Conservation (phyloP, 495 filamentous ascomycete genomes). For the Evansstolkia leycettana region DNA sequence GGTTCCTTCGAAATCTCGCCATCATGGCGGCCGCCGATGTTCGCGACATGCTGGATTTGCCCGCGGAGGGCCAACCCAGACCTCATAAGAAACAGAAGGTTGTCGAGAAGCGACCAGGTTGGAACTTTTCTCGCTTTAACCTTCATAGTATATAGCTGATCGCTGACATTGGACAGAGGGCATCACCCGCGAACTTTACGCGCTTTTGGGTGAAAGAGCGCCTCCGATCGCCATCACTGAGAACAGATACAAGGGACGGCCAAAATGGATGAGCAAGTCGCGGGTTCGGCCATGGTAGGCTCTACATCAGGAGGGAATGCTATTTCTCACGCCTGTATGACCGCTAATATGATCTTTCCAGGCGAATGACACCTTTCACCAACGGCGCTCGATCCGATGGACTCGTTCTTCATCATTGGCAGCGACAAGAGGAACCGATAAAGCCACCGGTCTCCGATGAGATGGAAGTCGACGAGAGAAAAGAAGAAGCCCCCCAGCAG, state of each 20-base stretch:
- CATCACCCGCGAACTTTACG: constrained; percentile 54
- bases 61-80: constrained; percentile 47
- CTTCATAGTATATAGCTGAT: constrained; percentile 3
- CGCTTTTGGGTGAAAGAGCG: constrained; percentile 53
- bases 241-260: constrained; percentile 52
- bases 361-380: constrained; percentile 42
- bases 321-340: background rate
- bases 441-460: constrained; percentile 28
- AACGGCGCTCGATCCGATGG: constrained; percentile 44
- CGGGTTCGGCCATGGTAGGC: constrained; percentile 42
- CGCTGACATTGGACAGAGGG: constrained; percentile 45
- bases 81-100: constrained; percentile 72
- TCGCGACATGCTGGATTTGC: constrained; percentile 80
- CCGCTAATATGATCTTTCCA: constrained; percentile 8
- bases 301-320: background rate
- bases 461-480: constrained; percentile 28
- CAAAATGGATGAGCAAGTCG: constrained; percentile 43
- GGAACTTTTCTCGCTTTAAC: constrained; percentile 25
- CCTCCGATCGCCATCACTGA: constrained; percentile 57
- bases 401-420: constrained; percentile 60
- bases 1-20: constrained; percentile 3
- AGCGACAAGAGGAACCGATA: constrained; percentile 26
- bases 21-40: constrained; percentile 72
- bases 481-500: constrained; percentile 22
- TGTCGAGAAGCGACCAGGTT: constrained; percentile 55